Percentiles rank a stretch among this genome's conserved stretches.
Conservation (phyloP, 305 asterid species). For the Fraxinus sp. region DNA sequence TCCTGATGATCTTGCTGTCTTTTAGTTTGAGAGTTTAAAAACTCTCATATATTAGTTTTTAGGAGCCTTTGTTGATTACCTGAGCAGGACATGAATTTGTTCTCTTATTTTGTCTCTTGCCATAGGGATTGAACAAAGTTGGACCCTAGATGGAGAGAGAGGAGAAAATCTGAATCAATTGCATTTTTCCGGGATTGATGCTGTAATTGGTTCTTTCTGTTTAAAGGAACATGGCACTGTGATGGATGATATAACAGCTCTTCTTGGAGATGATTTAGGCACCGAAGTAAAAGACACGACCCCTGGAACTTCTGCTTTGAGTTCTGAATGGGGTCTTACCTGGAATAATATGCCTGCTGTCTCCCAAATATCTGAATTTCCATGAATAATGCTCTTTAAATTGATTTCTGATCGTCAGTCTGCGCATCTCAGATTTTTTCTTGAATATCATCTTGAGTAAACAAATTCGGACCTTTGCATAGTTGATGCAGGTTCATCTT, state of each 20-base stretch:
- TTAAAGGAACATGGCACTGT: constrained; percentile 27
- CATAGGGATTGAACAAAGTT: no score
- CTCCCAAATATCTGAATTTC: constrained; percentile 42
- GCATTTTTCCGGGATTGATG: no score
- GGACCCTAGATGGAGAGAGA: no score
- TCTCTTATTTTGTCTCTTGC: no score
- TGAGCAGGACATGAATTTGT: no score
- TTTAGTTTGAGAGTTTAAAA: no score
- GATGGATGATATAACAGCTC: constrained; percentile 28
- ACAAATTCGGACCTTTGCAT: constrained; percentile 18
- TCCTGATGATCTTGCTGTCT: not conserved
- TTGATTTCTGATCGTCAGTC: constrained; percentile 14
- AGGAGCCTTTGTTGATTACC: no score
- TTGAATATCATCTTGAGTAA: no score
- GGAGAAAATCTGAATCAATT: no score
- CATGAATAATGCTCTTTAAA: not conserved
- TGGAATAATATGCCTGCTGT: constrained; percentile 60
- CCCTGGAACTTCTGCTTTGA: constrained; percentile 23
- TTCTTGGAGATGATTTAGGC: constrained; percentile 33
- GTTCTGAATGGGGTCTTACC: constrained; percentile 33
- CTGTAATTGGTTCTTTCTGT: not conserved
- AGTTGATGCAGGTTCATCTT: constrained; percentile 20
- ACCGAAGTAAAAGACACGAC: constrained; percentile 25
- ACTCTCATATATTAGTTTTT: no score
- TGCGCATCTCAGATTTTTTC: no score